These are phyloP conservation scores for Pisolithus sp. DNA, from an alignment of 768 basidiomycete genomes.

Conservation along the genomic window DNA sequence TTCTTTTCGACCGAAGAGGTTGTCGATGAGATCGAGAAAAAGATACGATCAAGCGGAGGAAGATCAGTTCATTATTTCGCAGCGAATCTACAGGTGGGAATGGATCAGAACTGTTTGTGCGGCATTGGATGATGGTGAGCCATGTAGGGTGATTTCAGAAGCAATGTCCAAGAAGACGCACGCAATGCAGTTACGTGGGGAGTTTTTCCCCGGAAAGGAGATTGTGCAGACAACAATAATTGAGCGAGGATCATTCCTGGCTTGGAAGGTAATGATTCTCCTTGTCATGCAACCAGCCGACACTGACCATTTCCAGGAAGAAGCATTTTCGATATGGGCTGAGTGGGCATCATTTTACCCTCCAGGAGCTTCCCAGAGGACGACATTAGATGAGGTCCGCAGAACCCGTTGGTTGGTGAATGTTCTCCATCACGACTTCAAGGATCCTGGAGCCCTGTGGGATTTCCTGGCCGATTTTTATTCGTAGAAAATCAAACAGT, in stretches of 20 bases:
- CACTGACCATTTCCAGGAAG: constrained; percentile 52
- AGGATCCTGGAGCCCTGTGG: constrained; percentile 74
- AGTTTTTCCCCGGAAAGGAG: constrained; percentile 94
- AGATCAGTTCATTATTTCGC: constrained; percentile 85
- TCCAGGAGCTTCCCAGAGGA: constrained; percentile 64
- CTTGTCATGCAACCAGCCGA: not conserved
- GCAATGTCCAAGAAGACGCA: constrained; percentile 71
- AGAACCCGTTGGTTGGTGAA: constrained; percentile 84
- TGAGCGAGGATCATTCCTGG: constrained; percentile 86
- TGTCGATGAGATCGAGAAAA: constrained; percentile 53
- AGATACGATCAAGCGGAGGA: constrained; percentile 44
- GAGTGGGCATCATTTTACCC: constrained; percentile 90
- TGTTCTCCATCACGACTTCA: constrained; percentile 91
- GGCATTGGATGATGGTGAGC: not conserved
- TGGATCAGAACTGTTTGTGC: not conserved
- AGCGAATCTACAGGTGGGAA: constrained; percentile 62
- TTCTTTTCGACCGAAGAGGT: constrained; percentile 74
- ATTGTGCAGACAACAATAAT: constrained; percentile 96
- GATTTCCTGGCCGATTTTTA: constrained; percentile 46
- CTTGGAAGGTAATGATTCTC: constrained; percentile 77
- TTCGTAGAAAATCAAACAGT: not conserved
- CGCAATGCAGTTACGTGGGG: constrained; percentile 99
- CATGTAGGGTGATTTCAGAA: constrained; percentile 65
- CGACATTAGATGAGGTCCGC: constrained; percentile 64
- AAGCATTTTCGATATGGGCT: constrained; percentile 93